phyloP scores from a whole-genome alignment of 1,139 yeast genomes.

The Candida freyschussii region DNA sequence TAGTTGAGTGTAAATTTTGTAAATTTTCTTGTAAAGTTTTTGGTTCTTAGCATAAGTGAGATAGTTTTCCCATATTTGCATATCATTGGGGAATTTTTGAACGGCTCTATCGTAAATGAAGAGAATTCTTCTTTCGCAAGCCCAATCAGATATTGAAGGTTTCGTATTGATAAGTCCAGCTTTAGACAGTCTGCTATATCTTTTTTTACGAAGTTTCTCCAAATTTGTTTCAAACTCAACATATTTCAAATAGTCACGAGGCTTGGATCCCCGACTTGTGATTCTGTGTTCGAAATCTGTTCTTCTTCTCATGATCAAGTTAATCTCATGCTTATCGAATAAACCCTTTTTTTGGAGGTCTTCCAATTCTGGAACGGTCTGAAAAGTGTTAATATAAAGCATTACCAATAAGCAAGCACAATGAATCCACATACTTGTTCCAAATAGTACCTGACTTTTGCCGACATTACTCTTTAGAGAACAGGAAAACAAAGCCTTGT shows the following conservation, averaged over 20 bases:
- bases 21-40: conserved; percentile 76
- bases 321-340: conserved; percentile 75
- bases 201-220: conserved; percentile 70
- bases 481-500: conserved; percentile 1
- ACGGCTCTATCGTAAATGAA: conserved; percentile 85
- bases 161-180: conserved; percentile 38
- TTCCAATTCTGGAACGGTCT: conserved; percentile 86
- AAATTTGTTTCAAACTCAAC: conserved; percentile 77
- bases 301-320: conserved; percentile 84
- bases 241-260: conserved; percentile 74
- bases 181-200: conserved; percentile 58
- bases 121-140: conserved; percentile 75
- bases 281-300: conserved; percentile 94
- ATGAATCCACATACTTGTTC: conserved; percentile 42
- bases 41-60: conserved; percentile 67
- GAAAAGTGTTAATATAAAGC: conserved; percentile 26
- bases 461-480: conserved; percentile 8
- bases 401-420: not conserved
- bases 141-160: conserved; percentile 76
- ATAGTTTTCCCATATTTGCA: conserved; percentile 75
- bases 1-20: conserved; percentile 71
- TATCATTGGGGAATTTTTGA: conserved; percentile 71
- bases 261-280: conserved; percentile 75
- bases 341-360: conserved; percentile 79
- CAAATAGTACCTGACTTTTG: conserved; percentile 69